Percentiles rank a stretch among this genome's conserved stretches.
These are phyloP conservation scores for Gossypium mustelinum DNA, from an alignment of 345 rosid species.

Conservation along the genomic window DNA sequence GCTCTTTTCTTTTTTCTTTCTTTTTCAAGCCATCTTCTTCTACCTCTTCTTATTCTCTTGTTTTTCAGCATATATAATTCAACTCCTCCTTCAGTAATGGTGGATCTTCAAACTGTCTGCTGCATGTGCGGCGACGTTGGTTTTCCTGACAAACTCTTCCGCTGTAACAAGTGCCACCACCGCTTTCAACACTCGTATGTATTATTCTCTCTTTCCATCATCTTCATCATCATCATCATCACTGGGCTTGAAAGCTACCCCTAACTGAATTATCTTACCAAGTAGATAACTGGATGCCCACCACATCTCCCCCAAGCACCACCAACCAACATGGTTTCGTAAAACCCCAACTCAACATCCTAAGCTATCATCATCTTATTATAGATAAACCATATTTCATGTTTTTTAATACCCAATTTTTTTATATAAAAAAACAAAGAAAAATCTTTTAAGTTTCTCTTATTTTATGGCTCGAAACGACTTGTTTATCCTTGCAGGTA, in stretches of 20 bases:
- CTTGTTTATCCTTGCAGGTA: slow-evolving; percentile 43
- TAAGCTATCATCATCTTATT: slow-evolving; percentile 3
- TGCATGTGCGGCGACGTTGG: slow-evolving; percentile 99
- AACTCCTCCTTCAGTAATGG: slow-evolving; percentile 39
- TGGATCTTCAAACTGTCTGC: slow-evolving; percentile 77
- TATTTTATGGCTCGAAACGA: not conserved
- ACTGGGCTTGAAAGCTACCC: slow-evolving; percentile 23
- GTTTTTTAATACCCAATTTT: not conserved
- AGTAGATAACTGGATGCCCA: slow-evolving; percentile 16
- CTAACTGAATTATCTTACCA: slow-evolving; percentile 25
- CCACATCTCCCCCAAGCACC: slow-evolving; percentile 25
- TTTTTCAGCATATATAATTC: slow-evolving; percentile 3
- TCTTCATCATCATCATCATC: slow-evolving; percentile 9
- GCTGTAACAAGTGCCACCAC: slow-evolving; percentile 76
- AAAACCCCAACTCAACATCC: slow-evolving; percentile 4
- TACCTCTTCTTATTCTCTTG: not conserved
- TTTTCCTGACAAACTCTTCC: slow-evolving; percentile 91
- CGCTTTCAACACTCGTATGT: slow-evolving; percentile 94
- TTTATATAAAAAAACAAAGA: no score
- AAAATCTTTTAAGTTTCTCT: not conserved
- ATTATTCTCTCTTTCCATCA: not conserved
- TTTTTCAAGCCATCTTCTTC: not conserved
- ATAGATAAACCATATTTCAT: not conserved
- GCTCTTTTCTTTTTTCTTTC: not conserved
- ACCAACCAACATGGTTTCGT: slow-evolving; percentile 22